Evolutionary conservation across 73 alveolate genomes (phyloP).

Genomic region (Tetrahymena borealis): DNA sequence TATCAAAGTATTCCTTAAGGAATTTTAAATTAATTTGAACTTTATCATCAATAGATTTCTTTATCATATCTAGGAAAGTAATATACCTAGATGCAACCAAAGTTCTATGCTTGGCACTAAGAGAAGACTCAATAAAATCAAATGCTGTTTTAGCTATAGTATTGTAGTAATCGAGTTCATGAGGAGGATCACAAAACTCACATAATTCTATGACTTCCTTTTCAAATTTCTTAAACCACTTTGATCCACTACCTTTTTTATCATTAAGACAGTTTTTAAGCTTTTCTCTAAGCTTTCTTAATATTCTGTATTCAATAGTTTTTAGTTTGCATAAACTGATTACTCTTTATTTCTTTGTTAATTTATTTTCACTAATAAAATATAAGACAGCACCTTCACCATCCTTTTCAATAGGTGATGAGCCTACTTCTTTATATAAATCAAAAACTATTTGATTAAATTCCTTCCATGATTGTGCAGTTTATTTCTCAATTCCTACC

Average conservation of each 20-base stretch:
- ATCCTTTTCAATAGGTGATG: conserved; percentile 68
- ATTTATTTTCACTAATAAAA: conserved; percentile 36
- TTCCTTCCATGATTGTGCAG: conserved; percentile 52
- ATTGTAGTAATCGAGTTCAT: background rate
- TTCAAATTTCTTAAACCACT: background rate
- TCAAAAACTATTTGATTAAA: conserved; percentile 48
- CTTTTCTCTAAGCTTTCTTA: conserved; percentile 90
- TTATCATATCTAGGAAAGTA: background rate
- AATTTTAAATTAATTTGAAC: background rate
- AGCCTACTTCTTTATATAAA: conserved; percentile 60
- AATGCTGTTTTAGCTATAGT: background rate
- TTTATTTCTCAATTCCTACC: conserved; percentile 53
- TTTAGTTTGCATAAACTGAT: conserved; percentile 73
- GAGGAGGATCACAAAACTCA: background rate
- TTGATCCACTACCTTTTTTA: background rate
- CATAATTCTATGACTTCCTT: background rate
- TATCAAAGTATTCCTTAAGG: background rate
- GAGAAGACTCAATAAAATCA: background rate
- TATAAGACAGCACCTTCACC: conserved; percentile 93
- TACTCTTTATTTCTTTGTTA: conserved; percentile 29
- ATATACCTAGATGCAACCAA: background rate
- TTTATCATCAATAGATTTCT: background rate
- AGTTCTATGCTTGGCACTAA: background rate
- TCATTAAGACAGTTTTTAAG: conserved; percentile 36
- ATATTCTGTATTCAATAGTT: conserved; percentile 86